phyloP scores from a whole-genome alignment of 1,284 basidiomycete genomes.

The Cystobasidium sp. region DNA sequence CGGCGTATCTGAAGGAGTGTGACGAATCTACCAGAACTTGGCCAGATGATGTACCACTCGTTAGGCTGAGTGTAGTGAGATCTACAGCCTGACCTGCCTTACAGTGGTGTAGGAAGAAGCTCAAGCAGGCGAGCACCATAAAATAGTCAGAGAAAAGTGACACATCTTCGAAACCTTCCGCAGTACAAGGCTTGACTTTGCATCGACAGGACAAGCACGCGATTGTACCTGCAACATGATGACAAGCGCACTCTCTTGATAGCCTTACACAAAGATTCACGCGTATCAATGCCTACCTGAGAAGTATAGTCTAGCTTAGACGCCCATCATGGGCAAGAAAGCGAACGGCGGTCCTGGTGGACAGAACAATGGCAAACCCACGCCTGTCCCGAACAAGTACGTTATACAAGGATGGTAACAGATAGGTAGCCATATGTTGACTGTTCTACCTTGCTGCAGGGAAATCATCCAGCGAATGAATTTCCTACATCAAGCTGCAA shows the following conservation, averaged over 20 bases:
- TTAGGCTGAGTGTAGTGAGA: neutral
- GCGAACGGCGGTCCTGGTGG: neutral
- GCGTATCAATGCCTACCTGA: too few species aligned
- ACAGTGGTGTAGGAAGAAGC: neutral
- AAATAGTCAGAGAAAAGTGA: conserved; percentile 1
- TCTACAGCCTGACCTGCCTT: neutral
- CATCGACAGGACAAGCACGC: neutral
- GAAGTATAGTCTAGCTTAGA: too few species aligned
- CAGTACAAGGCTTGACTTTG: conserved; percentile 2
- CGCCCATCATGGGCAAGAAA: conserved; percentile 23
- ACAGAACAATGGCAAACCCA: neutral
- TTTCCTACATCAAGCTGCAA: conserved; percentile 79
- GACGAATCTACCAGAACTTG: too few species aligned
- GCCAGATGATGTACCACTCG: neutral
- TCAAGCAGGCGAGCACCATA: neutral
- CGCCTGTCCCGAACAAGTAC: conserved; percentile 13
- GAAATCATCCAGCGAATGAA: conserved; percentile 79
- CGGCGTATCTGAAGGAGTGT: too few species aligned
- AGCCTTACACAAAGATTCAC: too few species aligned
- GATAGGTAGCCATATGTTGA: neutral
- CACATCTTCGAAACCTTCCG: neutral
- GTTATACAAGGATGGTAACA: neutral
- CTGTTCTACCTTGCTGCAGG: conserved; percentile 56
- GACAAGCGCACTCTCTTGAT: too few species aligned
- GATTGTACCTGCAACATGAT: too few species aligned